Conservation (phyloP, 75 land plant species). For the Selaginella tamariscina region DNA sequence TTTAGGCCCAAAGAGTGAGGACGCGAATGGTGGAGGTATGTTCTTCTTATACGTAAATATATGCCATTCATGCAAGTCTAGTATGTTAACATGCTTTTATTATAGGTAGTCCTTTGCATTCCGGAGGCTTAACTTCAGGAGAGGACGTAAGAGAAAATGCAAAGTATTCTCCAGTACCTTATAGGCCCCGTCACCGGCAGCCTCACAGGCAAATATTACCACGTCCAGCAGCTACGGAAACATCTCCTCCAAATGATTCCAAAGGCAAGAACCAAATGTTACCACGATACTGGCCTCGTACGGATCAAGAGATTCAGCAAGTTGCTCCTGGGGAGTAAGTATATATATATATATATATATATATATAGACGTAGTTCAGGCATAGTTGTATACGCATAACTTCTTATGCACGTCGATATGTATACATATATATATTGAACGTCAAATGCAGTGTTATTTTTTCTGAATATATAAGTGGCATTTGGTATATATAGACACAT, state of each 20-base stretch:
- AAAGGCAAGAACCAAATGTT: slow-evolving; percentile 75
- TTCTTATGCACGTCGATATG: too few species aligned
- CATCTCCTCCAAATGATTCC: slow-evolving; percentile 81
- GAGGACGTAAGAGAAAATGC: background rate
- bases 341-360: too few species aligned
- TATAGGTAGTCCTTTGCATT: background rate
- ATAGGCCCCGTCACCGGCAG: background rate
- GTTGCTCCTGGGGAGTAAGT: slow-evolving; percentile 79
- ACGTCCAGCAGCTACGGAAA: slow-evolving; percentile 21
- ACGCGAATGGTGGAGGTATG: background rate
- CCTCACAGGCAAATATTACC: background rate
- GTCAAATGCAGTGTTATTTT: slow-evolving; percentile 28
- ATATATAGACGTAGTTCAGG: too few species aligned
- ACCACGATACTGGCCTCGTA: slow-evolving; percentile 94
- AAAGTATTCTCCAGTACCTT: background rate
- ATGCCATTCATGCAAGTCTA: too few species aligned
- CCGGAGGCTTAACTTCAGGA: background rate
- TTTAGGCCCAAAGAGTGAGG: background rate
- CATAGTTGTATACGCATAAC: too few species aligned
- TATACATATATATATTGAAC: too few species aligned
- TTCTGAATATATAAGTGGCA: background rate
- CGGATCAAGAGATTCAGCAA: slow-evolving; percentile 81
- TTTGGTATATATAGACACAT: background rate
- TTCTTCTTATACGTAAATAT: too few species aligned
- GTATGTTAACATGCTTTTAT: too few species aligned